phyloP scores from a whole-genome alignment of 805 yeast genomes.

The Sugiyamaella qingdaonensis region DNA sequence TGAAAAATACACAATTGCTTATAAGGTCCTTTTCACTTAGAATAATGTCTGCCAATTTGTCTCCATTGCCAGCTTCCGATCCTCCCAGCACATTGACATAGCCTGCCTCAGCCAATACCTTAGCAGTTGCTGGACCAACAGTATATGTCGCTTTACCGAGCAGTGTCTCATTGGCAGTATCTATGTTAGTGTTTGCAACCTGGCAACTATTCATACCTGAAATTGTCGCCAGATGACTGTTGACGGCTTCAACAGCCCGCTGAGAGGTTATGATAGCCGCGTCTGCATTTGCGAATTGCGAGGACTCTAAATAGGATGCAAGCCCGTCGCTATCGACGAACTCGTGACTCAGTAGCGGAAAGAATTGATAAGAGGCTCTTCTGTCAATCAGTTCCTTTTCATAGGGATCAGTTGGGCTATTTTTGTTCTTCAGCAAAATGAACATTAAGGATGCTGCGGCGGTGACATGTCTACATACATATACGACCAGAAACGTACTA shows the following conservation, averaged over 20 bases:
- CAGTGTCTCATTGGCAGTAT: conserved; percentile 20
- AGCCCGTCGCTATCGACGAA: conserved; percentile 48
- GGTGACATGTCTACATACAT: background rate
- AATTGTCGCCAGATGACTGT: background rate
- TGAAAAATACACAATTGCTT: conserved; percentile 53
- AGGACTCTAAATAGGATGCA: conserved; percentile 41
- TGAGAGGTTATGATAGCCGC: conserved; percentile 82
- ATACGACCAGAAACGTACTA: too few relatives aligned
- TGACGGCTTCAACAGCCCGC: conserved; percentile 73
- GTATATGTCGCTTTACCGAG: conserved; percentile 55
- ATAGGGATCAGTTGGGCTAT: background rate
- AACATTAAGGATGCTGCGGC: background rate
- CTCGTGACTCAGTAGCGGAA: conserved; percentile 71
- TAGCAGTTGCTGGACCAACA: conserved; percentile 86
- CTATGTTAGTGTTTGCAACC: conserved; percentile 12
- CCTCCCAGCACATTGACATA: conserved; percentile 72
- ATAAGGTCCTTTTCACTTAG: conserved; percentile 25
- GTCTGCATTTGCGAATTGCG: conserved; percentile 40
- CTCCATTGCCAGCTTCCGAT: conserved; percentile 74
- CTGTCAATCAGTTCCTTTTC: background rate
- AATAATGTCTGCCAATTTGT: conserved; percentile 60
- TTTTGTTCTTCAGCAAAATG: background rate
- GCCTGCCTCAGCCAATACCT: conserved; percentile 55
- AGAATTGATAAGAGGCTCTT: conserved; percentile 42
- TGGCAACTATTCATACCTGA: conserved; percentile 36